Percentiles rank a stretch among this genome's conserved stretches.
Evolutionary conservation across 75 land plant genomes (phyloP).

Genomic region (Gnetum montanum): DNA sequence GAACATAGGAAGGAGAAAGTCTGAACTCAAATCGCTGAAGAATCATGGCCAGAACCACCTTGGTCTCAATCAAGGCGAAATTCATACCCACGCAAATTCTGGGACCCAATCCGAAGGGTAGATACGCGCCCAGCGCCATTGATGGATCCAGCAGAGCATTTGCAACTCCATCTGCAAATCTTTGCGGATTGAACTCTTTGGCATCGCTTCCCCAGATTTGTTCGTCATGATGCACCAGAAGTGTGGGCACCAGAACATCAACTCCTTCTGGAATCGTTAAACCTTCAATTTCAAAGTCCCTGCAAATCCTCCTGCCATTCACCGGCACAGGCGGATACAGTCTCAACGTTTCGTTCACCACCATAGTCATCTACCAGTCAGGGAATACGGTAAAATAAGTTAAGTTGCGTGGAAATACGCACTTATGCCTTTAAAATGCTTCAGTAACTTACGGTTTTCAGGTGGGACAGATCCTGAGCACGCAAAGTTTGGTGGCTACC

Average conservation of each 20-base stretch:
- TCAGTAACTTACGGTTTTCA: too few species aligned
- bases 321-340: conserved; percentile 66
- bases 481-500: too few species aligned
- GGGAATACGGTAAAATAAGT: too few species aligned
- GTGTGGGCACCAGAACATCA: conserved; percentile 52
- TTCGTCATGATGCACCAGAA: conserved; percentile 56
- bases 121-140: conserved; percentile 30
- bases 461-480: too few species aligned
- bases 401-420: too few species aligned
- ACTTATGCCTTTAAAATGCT: too few species aligned
- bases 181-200: conserved; percentile 63
- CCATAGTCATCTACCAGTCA: conserved; percentile 78
- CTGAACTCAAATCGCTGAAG: conserved; percentile 40
- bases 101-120: conserved; percentile 74
- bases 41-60: conserved; percentile 63
- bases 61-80: conserved; percentile 78
- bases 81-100: conserved; percentile 68
- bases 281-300: conserved; percentile 57
- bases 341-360: conserved; percentile 72
- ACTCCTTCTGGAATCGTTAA: conserved; percentile 61
- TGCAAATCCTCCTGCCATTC: conserved; percentile 40
- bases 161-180: conserved; percentile 43
- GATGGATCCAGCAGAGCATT: conserved; percentile 28
- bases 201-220: conserved; percentile 78
- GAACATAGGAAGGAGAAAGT: conserved; percentile 60